These are phyloP conservation scores for Colletotrichum camelliae DNA, from an alignment of 2,329 filamentous ascomycete genomes.

Conservation along the genomic window DNA sequence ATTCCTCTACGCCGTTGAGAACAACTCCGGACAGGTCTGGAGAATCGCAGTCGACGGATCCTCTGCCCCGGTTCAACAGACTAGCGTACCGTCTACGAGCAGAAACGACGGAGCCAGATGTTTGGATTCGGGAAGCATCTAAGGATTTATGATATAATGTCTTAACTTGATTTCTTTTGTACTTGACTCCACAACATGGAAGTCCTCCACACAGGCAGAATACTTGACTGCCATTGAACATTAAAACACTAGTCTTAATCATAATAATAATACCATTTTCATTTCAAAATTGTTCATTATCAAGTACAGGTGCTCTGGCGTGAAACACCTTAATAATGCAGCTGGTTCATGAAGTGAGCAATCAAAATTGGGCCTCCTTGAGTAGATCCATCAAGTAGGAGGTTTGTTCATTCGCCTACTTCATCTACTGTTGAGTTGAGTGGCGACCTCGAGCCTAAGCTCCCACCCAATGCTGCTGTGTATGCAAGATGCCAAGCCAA, in stretches of 20 bases:
- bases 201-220: not conserved
- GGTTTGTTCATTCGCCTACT: not conserved
- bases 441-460: not conserved
- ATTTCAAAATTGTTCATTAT: not conserved
- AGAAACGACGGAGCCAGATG: constrained; percentile 20
- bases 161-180: not conserved
- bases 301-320: fast-evolving
- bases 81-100: not conserved
- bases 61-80: not conserved
- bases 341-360: too few species aligned
- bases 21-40: constrained; percentile 26
- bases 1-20: constrained; percentile 25
- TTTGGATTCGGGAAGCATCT: not conserved
- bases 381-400: too few species aligned
- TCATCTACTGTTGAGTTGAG: not conserved
- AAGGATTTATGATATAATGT: not conserved
- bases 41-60: constrained; percentile 18
- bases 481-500: constrained; percentile 10
- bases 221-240: not conserved
- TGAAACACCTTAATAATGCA: too few species aligned
- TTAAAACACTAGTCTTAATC: not conserved
- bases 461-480: constrained; percentile 8
- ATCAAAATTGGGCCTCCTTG: too few species aligned
- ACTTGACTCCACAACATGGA: not conserved
- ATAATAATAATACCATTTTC: not conserved